phyloP scores from a whole-genome alignment of 208 protist genomes.

The Angomonas desouzai region DNA sequence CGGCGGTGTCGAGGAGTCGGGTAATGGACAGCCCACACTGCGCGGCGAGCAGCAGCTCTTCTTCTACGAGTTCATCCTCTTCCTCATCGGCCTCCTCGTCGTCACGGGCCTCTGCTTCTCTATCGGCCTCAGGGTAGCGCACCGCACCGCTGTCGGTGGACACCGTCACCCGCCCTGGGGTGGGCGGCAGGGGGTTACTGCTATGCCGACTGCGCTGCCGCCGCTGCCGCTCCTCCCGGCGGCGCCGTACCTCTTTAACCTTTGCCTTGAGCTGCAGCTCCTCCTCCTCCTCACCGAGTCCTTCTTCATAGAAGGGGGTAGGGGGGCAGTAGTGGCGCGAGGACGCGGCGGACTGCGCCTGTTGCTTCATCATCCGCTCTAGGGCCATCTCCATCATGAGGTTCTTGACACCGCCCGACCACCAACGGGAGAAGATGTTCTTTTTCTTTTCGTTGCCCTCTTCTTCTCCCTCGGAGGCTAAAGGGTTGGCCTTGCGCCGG shows the following conservation, averaged over 20 bases:
- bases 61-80: neutral
- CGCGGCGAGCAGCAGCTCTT: neutral
- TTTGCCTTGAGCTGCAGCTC: neutral
- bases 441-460: constrained; percentile 3
- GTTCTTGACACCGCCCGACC: neutral
- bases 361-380: neutral
- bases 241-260: neutral
- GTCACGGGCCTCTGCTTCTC: no score
- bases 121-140: neutral
- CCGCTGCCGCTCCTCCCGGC: neutral
- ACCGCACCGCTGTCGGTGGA: constrained; percentile 1
- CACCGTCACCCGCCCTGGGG: neutral
- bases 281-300: constrained; percentile 4
- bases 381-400: constrained; percentile 1
- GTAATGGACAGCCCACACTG: constrained; percentile 5
- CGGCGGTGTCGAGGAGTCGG: neutral
- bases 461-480: neutral
- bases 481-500: neutral
- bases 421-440: neutral
- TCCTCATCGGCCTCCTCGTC: neutral
- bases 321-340: constrained; percentile 2
- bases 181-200: neutral
- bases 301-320: constrained; percentile 3
- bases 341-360: neutral
- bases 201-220: neutral